Evolutionary conservation across 768 basidiomycete genomes (phyloP).

Genomic region (Leucogyrophana mollusca): DNA sequence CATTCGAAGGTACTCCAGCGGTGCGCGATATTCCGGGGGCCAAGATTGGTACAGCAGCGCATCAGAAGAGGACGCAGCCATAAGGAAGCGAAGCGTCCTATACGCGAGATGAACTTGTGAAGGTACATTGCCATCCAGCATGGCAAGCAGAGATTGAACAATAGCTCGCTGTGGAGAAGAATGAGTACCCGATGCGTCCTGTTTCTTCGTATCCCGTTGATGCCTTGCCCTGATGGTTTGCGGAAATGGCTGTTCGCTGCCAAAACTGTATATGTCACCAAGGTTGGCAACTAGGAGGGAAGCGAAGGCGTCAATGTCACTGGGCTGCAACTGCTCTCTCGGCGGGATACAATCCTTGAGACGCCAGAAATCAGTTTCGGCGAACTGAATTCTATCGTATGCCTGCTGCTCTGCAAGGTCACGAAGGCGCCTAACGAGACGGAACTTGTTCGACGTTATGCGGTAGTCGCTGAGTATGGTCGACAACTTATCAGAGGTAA

Average conservation of each 20-base stretch:
- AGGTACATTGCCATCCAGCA: constrained; percentile 53
- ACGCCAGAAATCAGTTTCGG: constrained; percentile 74
- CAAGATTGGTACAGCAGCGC: constrained; percentile 26
- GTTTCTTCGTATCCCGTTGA: constrained; percentile 7
- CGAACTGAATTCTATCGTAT: constrained; percentile 46
- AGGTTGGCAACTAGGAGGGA: constrained; percentile 56
- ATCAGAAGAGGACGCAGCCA: constrained; percentile 39
- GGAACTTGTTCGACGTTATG: constrained; percentile 76
- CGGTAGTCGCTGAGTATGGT: constrained; percentile 54
- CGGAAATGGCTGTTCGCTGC: constrained; percentile 45
- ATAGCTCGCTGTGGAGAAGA: constrained; percentile 47
- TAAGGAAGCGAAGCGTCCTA: constrained; percentile 57
- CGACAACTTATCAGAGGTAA: constrained; percentile 48
- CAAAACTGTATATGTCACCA: constrained; percentile 63
- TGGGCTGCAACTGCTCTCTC: constrained; percentile 50
- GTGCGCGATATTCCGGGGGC: constrained; percentile 40
- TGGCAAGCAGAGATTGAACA: constrained; percentile 50
- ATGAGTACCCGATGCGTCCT: constrained; percentile 18
- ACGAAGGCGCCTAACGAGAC: constrained; percentile 64
- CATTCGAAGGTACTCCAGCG: constrained; percentile 48
- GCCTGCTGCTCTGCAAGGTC: constrained; percentile 41
- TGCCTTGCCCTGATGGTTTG: constrained; percentile 43
- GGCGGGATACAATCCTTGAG: constrained; percentile 76
- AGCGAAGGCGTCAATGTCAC: constrained; percentile 73
- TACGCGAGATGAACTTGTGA: constrained; percentile 59